These are phyloP conservation scores for Sordaria brevicollis DNA, from an alignment of 495 filamentous ascomycete genomes.

Conservation along the genomic window DNA sequence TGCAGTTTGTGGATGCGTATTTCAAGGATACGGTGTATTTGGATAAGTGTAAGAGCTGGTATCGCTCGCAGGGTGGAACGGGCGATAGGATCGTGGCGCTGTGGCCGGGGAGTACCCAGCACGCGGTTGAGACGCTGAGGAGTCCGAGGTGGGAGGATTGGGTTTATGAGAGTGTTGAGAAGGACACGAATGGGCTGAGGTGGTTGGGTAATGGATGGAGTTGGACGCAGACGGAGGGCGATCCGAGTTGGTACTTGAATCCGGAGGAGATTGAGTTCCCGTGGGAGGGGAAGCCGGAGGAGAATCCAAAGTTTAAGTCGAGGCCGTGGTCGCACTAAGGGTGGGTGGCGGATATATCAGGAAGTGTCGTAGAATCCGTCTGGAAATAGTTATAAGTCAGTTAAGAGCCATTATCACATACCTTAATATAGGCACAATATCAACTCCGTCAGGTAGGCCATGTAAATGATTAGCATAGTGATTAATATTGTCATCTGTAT, in stretches of 20 bases:
- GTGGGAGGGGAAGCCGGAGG: slow-evolving; percentile 29
- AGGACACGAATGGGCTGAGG: slow-evolving; percentile 20
- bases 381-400: neutral
- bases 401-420: neutral
- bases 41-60: slow-evolving; percentile 63
- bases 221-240: slow-evolving; percentile 29
- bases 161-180: slow-evolving; percentile 23
- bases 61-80: slow-evolving; percentile 33
- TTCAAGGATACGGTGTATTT: slow-evolving; percentile 55
- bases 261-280: slow-evolving; percentile 34
- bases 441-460: neutral
- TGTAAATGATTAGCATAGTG: neutral
- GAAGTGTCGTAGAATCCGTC: no score
- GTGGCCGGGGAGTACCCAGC: slow-evolving; percentile 35
- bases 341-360: neutral
- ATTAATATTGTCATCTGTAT: neutral
- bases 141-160: slow-evolving; percentile 37
- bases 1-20: slow-evolving; percentile 50
- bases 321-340: slow-evolving; percentile 38
- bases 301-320: slow-evolving; percentile 27
- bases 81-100: slow-evolving; percentile 27
- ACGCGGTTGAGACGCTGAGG: slow-evolving; percentile 32
- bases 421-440: neutral
- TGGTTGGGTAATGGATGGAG: slow-evolving; percentile 46
- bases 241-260: slow-evolving; percentile 42